Evolutionary conservation across 2,329 filamentous ascomycete genomes (phyloP), one percentile per base, ranked within the genome.

Genomic region (Ophiostoma quercus): DNA sequence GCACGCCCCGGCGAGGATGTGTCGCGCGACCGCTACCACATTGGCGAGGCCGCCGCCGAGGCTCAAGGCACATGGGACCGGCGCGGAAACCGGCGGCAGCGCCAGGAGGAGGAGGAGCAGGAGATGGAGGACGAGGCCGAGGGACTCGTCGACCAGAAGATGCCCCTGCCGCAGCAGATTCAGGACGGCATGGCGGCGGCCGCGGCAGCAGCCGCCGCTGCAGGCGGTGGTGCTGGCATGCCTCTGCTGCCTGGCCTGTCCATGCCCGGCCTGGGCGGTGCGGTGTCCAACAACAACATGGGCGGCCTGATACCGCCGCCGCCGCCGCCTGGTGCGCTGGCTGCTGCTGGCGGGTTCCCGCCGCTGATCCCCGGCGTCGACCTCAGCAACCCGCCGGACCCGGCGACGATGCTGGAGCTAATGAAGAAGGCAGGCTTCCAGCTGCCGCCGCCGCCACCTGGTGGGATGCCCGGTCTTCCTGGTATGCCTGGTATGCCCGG

Each of bases 21-120:
- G 75, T 86, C 92, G 79, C 93, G 94, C 76, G 95, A 99, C 80
- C 88, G 93, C 71, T 97, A 96, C 79, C 95, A 99, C 77, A 95
- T 98, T 73, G 95, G 95, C 67, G 94, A 97, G 79, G 89, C 92
- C 8, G 94, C 93, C 0, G 94, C 94, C 34, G 94, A 97, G 80
- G 93, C 92, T 0, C 91, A 95, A 78, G 95, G 95, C n/a, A 97
- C 94, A 1, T 97, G 91, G 87, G 93, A 94, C 77, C 88, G 92
- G 39, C 89, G 91, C 54, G 90, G 91, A 71, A 88, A 90, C 70
- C 88, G 91, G 41, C 87, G 89, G 66, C 90, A 95, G 79, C 87
- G 91, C 74, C 90, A 93, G 74, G 94, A 97, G 75, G 93, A 97
- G 75, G 95, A 98, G 78, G 93, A 97, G 77, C 92, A 94, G 77